Conservation (phyloP, 139 green algal species). For the Chlorella sp. region DNA sequence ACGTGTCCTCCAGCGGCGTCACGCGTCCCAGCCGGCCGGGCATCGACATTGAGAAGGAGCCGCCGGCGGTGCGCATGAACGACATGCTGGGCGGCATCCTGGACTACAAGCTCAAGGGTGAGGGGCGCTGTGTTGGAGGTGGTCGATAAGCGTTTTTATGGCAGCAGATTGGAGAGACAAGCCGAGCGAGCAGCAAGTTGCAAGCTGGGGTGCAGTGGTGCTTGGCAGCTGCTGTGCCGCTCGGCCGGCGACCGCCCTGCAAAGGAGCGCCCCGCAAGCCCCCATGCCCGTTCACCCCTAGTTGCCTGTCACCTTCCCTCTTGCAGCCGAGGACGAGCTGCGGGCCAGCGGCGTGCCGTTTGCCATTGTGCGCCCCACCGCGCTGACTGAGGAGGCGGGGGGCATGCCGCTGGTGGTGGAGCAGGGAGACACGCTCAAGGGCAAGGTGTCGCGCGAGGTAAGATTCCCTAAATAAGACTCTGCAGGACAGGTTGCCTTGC, state of each 20-base stretch:
- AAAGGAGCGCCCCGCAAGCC: no score
- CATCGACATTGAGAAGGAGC: constrained; percentile 74
- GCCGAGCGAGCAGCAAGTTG: no score
- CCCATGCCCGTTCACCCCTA: background rate
- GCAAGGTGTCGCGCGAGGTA: constrained; percentile 39
- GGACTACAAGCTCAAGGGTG: constrained; percentile 87
- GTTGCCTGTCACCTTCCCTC: background rate
- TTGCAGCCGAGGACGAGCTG: constrained; percentile 79
- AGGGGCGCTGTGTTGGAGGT: no score
- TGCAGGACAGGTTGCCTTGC: no score
- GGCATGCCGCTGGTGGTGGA: constrained; percentile 79
- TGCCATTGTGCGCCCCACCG: constrained; percentile 79
- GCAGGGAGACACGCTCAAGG: constrained; percentile 85
- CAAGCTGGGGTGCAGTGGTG: no score
- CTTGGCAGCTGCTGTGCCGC: no score
- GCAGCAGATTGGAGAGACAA: no score
- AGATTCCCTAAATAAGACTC: no score
- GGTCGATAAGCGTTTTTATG: no score
- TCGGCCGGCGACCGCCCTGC: no score
- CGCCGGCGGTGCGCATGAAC: constrained; percentile 91
- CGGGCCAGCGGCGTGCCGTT: constrained; percentile 76
- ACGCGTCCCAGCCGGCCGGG: constrained; percentile 82
- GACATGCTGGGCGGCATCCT: constrained; percentile 90
- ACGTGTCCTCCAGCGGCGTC: constrained; percentile 77
- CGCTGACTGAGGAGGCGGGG: constrained; percentile 81